Evolutionary conservation across 2,329 filamentous ascomycete genomes (phyloP).

Genomic region (Stagonosporopsis cucurbitacearum): DNA sequence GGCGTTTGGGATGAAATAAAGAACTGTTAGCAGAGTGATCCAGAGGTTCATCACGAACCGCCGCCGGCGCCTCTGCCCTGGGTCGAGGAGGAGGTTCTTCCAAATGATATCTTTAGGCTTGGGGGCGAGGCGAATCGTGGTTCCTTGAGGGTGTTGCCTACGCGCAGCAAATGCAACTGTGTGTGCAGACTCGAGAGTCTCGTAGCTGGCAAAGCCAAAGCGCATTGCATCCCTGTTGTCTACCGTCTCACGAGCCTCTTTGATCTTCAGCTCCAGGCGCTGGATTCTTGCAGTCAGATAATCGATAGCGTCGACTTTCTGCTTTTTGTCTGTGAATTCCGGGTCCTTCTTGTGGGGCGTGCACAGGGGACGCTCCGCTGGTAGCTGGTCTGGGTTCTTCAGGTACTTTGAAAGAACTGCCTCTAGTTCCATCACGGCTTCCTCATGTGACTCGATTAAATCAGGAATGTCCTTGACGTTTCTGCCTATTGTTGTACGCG

Average conservation of each 20-base stretch:
- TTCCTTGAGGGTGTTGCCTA: slow-evolving; percentile 79
- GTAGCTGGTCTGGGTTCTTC: slow-evolving; percentile 82
- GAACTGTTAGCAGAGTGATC: slow-evolving; percentile 77
- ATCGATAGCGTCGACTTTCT: slow-evolving; percentile 92
- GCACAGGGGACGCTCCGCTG: slow-evolving; percentile 77
- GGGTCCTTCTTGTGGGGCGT: slow-evolving; percentile 78
- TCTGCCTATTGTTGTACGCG: slow-evolving; percentile 81
- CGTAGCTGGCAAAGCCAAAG: slow-evolving; percentile 94
- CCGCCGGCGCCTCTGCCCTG: slow-evolving; percentile 72
- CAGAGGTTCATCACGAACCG: slow-evolving; percentile 82
- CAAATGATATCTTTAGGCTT: slow-evolving; percentile 93
- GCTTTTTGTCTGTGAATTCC: slow-evolving; percentile 65
- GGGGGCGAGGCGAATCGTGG: slow-evolving; percentile 79
- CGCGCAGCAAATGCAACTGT: slow-evolving; percentile 81
- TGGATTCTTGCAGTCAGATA: slow-evolving; percentile 87
- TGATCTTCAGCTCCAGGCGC: slow-evolving; percentile 81
- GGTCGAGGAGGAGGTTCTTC: slow-evolving; percentile 83
- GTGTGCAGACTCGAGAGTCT: slow-evolving; percentile 86
- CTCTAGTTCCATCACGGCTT: slow-evolving; percentile 82
- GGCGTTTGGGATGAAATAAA: slow-evolving; percentile 93
- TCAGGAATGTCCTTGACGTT: slow-evolving; percentile 91
- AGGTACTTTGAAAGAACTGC: slow-evolving; percentile 86
- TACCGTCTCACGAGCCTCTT: slow-evolving; percentile 78
- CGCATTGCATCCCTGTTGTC: slow-evolving; percentile 88
- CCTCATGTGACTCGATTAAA: slow-evolving; percentile 82